phyloP scores from a whole-genome alignment of 805 yeast species.

The Starmera amethionina region DNA sequence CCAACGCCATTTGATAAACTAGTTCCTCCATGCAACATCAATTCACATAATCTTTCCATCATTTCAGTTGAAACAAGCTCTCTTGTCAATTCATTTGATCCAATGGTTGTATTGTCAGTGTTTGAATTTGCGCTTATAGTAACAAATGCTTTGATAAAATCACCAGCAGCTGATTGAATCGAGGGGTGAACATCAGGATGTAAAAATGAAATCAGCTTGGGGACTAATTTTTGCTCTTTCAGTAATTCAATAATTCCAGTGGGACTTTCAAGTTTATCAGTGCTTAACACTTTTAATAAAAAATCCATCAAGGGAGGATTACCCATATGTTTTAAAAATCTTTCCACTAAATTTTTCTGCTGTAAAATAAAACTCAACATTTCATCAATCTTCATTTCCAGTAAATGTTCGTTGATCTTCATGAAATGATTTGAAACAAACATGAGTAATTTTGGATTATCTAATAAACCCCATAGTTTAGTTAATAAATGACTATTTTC shows the following conservation, averaged over 20 bases:
- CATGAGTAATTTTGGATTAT: conserved; percentile 55
- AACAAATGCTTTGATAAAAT: conserved; percentile 86
- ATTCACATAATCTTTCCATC: conserved; percentile 54
- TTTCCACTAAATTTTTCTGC: conserved; percentile 63
- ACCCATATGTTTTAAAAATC: conserved; percentile 78
- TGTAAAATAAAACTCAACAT: conserved; percentile 60
- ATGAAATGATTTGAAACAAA: conserved; percentile 80
- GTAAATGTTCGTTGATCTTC: conserved; percentile 81
- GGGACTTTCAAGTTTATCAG: conserved; percentile 84
- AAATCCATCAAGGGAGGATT: conserved; percentile 94
- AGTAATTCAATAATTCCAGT: conserved; percentile 78
- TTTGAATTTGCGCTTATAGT: conserved; percentile 90
- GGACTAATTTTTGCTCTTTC: conserved; percentile 63
- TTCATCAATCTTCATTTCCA: conserved; percentile 82
- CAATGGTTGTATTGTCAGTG: conserved; percentile 82
- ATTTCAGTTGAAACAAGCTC: conserved; percentile 74
- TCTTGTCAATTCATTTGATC: conserved; percentile 91
- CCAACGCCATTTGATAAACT: conserved; percentile 94
- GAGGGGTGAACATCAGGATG: conserved; percentile 59
- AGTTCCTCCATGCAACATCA: conserved; percentile 77
- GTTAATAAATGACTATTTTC: conserved; percentile 56
- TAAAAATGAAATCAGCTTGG: conserved; percentile 60
- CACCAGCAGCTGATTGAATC: conserved; percentile 90
- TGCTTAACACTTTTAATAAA: conserved; percentile 76
- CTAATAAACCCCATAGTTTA: conserved; percentile 73